These are phyloP conservation scores for Penicillium tannophilum DNA, from an alignment of 495 filamentous ascomycete species.

Conservation along the genomic window DNA sequence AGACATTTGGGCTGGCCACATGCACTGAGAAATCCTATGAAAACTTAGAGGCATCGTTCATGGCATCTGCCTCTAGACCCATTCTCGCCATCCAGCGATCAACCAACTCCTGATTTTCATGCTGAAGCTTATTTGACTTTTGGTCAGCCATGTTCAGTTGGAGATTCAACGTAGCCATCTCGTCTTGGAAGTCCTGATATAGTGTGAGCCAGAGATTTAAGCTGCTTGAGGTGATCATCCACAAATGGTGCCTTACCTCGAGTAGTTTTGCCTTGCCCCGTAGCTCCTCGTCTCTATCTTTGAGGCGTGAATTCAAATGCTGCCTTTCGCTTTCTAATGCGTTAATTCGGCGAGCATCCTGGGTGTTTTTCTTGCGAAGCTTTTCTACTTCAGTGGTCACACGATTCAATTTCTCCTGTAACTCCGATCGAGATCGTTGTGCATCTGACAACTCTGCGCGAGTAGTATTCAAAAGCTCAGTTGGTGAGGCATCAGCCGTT, in stretches of 20 bases:
- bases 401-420: conserved; percentile 61
- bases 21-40: conserved; percentile 25
- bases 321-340: conserved; percentile 65
- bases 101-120: conserved; percentile 87
- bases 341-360: conserved; percentile 59
- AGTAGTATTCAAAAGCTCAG: conserved; percentile 50
- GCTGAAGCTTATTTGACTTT: conserved; percentile 62
- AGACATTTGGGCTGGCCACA: not conserved
- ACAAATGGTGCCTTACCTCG: conserved; percentile 52
- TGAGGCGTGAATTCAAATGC: conserved; percentile 61
- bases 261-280: conserved; percentile 78
- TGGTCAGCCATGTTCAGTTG: conserved; percentile 86
- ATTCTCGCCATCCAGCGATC: conserved; percentile 89
- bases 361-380: conserved; percentile 56
- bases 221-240: not conserved
- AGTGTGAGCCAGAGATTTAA: conserved; percentile 5
- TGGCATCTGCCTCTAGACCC: conserved; percentile 80
- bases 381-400: conserved; percentile 63
- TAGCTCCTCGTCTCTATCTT: conserved; percentile 84
- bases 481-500: conserved; percentile 19
- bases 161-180: conserved; percentile 79
- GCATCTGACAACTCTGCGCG: conserved; percentile 70
- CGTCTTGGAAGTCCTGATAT: conserved; percentile 79
- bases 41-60: conserved; percentile 68
- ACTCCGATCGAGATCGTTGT: conserved; percentile 66